Percentiles rank a stretch among this genome's conserved stretches.
phyloP scores from a whole-genome alignment of 2,329 filamentous ascomycete species.

The Ophiostoma fasciatum region DNA sequence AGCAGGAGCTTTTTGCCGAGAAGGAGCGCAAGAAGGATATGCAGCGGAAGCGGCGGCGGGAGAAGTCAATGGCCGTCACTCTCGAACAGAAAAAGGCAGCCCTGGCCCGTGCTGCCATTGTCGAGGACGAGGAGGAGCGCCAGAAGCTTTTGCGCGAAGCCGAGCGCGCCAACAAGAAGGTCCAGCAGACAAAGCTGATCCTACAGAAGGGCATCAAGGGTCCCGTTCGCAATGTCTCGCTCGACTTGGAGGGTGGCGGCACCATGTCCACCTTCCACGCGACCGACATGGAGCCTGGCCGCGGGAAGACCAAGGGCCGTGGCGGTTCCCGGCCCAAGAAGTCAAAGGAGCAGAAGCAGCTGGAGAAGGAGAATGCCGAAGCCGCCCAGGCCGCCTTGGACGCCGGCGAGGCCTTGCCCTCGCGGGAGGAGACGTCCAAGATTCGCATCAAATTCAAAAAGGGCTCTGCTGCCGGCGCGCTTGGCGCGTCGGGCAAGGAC shows the following conservation, averaged over 20 bases:
- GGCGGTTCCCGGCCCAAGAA: constrained; percentile 68
- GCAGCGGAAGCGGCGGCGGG: constrained; percentile 88
- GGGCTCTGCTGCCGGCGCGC: constrained; percentile 19
- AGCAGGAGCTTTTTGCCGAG: constrained; percentile 80
- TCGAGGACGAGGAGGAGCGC: constrained; percentile 69
- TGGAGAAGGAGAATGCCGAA: constrained; percentile 70
- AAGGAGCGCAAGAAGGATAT: constrained; percentile 99
- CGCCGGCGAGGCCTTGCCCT: constrained; percentile 57
- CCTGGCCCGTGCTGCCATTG: constrained; percentile 60
- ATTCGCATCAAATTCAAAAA: constrained; percentile 52
- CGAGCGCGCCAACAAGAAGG: constrained; percentile 83
- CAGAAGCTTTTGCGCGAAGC: constrained; percentile 72
- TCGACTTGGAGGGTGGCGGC: constrained; percentile 72
- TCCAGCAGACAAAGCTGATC: constrained; percentile 75
- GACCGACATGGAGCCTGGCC: constrained; percentile 38
- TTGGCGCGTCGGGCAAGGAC: constrained; percentile 15
- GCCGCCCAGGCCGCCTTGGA: constrained; percentile 76
- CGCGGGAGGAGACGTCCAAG: constrained; percentile 40
- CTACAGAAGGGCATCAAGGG: constrained; percentile 77
- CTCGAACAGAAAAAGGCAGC: constrained; percentile 82
- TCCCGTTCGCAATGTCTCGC: constrained; percentile 51
- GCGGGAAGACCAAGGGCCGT: constrained; percentile 34
- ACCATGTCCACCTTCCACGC: constrained; percentile 74
- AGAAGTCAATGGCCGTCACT: constrained; percentile 89
- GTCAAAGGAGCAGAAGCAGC: constrained; percentile 73